Percentiles rank a stretch among this genome's conserved stretches.
Evolutionary conservation across 2,329 filamentous ascomycete genomes (phyloP).

Genomic region (Aspergillus niger): DNA sequence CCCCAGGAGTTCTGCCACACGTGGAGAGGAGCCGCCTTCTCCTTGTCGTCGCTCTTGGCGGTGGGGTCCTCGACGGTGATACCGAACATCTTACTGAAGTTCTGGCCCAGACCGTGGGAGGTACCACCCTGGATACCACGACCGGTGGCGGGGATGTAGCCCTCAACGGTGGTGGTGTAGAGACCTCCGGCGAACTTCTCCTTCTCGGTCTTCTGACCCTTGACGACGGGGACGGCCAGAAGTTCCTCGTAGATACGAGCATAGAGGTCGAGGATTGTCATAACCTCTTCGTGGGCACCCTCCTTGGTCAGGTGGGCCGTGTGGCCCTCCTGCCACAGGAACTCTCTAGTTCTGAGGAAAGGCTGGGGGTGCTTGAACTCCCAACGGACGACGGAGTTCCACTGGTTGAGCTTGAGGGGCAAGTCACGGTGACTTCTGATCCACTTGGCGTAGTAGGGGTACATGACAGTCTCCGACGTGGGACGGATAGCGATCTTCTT

Average conservation of each 20-base stretch:
- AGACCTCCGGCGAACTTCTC: constrained; percentile 97
- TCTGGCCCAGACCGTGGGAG: constrained; percentile 91
- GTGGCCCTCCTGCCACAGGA: constrained; percentile 97
- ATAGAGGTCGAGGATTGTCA: constrained; percentile 92
- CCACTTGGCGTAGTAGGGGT: constrained; percentile 94
- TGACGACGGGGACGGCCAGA: constrained; percentile 90
- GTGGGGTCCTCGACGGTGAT: constrained; percentile 93
- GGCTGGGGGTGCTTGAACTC: constrained; percentile 89
- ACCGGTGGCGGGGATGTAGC: constrained; percentile 92
- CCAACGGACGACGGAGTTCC: constrained; percentile 95
- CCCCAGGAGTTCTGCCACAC: constrained; percentile 99
- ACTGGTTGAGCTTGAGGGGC: constrained; percentile 92
- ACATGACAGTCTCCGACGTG: constrained; percentile 81
- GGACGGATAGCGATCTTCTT: constrained; percentile 71
- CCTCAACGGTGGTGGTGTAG: constrained; percentile 96
- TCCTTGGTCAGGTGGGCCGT: constrained; percentile 86
- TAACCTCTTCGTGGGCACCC: constrained; percentile 78
- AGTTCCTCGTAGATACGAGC: constrained; percentile 90
- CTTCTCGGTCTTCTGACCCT: constrained; percentile 92
- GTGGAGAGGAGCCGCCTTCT: constrained; percentile 76
- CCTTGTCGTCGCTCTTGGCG: constrained; percentile 58
- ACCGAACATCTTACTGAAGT: constrained; percentile 99
- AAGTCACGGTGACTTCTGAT: constrained; percentile 95
- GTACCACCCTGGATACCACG: constrained; percentile 96
- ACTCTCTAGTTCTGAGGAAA: constrained; percentile 90